Percentiles rank a stretch among this genome's conserved stretches.
Evolutionary conservation across 495 filamentous ascomycete species (phyloP).

Genomic region (Neurospora hispaniola): DNA sequence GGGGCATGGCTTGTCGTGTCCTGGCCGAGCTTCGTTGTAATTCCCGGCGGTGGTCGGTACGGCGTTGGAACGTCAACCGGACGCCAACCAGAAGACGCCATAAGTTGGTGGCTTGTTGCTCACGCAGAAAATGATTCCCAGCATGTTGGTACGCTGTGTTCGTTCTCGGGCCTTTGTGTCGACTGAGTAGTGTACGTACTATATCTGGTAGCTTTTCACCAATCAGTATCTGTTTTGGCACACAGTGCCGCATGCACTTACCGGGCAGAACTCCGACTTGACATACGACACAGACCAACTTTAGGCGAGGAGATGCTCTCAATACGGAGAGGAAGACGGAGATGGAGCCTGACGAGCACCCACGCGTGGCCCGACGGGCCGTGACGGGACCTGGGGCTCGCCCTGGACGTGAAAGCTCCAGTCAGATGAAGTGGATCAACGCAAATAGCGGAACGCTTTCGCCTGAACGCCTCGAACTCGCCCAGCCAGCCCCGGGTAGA

Average conservation of each 20-base stretch:
- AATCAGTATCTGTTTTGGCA: neutral
- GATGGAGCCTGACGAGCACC: neutral
- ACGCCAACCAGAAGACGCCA: neutral
- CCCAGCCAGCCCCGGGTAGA: neutral
- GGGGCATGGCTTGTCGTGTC: neutral
- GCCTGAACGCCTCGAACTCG: neutral
- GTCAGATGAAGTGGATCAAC: neutral
- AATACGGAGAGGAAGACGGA: neutral
- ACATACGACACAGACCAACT: neutral
- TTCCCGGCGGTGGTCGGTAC: neutral
- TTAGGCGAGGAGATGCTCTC: neutral
- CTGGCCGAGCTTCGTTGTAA: neutral
- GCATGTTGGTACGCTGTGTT: neutral
- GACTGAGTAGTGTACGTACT: neutral
- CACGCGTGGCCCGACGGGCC: neutral
- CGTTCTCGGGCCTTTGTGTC: neutral
- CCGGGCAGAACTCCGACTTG: neutral
- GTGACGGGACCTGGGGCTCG: neutral
- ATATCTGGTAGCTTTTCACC: neutral
- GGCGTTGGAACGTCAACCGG: neutral
- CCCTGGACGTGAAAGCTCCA: neutral
- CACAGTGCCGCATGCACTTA: neutral
- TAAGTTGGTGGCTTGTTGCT: neutral
- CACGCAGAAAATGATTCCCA: neutral
- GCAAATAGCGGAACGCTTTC: neutral